Base-by-base conservation (phyloP, 148 eudicot genomes). In the Talinum fruticosum region DNA sequence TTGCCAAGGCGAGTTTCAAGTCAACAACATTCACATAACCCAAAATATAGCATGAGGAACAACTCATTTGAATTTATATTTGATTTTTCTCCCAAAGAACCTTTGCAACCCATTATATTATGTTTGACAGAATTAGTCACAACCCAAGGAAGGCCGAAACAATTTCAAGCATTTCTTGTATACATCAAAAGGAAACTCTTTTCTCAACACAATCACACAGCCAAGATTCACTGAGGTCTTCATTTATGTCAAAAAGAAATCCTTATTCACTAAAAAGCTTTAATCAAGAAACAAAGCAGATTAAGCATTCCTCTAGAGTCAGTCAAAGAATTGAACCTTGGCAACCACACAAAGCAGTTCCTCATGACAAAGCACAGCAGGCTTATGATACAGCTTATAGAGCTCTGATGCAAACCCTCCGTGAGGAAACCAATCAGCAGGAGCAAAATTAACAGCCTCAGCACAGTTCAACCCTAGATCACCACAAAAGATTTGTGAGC, bases 381-480 rank as follows among this genome's bases (percentile, higher is more conserved):
- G 84, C 88, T 89, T 96, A 82, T 81, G 98, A 83, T 90, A 96
- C 79, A 80, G 87, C 87, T 90, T 87, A 79, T 96, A 96, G 66
- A 93, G 92, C 85, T 88, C 97, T 77, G 98, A 89, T 79, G 93
- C 99, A 86, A 90, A 87, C 78, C 98, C 93, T 76, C 99, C 99
- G 86, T 96, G 93, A 78, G 98, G 99, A 78, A 96, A 81, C 99
- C 99, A 96, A 84, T 96, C 99, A 84, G 98, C 99, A 74, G 99
- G 99, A 78, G 99, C 99, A 87, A 96, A 96, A 86, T 96, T 96
- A 76, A 96, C 99, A 29, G 99, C 99, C 87, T 96, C 99, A n/a
- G 99, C 99, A 87, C 99, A 96, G 83, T 96, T 96, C 81, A 96
- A 87, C 19, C 99, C 99, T 96, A 74, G 33, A 83, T 76, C 30